Base-by-base conservation (phyloP, 768 basidiomycete genomes). In the Thelephora ganbajun region DNA sequence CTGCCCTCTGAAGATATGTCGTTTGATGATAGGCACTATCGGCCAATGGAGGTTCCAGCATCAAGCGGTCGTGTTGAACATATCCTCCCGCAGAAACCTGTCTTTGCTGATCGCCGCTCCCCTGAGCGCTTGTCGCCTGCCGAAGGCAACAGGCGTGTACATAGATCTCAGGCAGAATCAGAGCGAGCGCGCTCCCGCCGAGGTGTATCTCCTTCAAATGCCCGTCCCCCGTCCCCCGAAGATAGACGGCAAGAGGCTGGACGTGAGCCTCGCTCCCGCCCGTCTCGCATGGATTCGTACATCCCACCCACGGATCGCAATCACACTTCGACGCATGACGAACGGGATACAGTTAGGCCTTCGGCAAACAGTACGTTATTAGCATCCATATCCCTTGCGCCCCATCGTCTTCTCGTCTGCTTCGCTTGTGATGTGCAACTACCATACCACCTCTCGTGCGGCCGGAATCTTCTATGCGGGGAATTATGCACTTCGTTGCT, bases 1-100 rank as follows among this genome's bases (percentile, higher is more conserved):
- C 48, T 53, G 14, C 33, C 48, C 1, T 22, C 44, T 12, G 50
- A 43, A 16, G 54, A 49, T 18, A 67, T 80, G 48, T 70, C 76
- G 14, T 77, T 72, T 48, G 66, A 72, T 48, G 81, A 82, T 58
- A 73, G 81, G 23, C 77, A 81, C 59, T 83, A 83, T 59, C 74
- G 79, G 43, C 79, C 80, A 33, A 67, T 59, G 18, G 67, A 57
- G 20, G 45, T 43, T 20, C 51, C 54, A 11, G 44, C 23, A 1
- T 9, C 53, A 11, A 13, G 18, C 12, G 19, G 18, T 11, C 42
- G 13, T 30, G 45, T 23, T 35, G 50, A 48, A 18, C 51, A 48
- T 36, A 43, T 44, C 16, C 36, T 46, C 13, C 35, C 42, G 22
- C 43, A 41, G 48, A 16, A 41, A 22, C n/a, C 48, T 9, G 36